phyloP scores from a whole-genome alignment of 345 rosid genomes.

The Brassica incana region DNA sequence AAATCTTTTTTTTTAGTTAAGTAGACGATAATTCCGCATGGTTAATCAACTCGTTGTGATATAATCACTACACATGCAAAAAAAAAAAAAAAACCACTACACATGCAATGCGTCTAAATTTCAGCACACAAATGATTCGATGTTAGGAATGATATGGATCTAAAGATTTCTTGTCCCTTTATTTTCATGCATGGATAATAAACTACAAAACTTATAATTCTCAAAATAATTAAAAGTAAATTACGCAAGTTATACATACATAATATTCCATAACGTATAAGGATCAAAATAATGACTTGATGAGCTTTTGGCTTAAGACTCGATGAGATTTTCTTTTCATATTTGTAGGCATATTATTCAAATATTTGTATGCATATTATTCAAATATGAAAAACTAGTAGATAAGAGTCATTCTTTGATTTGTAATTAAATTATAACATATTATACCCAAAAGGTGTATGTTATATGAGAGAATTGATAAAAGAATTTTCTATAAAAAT shows the following conservation, averaged over 20 bases:
- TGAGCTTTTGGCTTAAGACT: too few species aligned
- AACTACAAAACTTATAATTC: neutral
- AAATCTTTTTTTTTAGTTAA: neutral
- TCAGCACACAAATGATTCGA: neutral
- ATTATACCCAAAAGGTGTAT: neutral
- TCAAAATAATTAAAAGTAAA: neutral
- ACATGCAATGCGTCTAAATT: neutral
- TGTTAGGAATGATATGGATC: conserved; percentile 9
- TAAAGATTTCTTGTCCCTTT: conserved; percentile 31
- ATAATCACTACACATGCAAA: neutral
- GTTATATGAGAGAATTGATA: neutral
- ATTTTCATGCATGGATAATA: conserved; percentile 13
- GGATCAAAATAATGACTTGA: too few species aligned
- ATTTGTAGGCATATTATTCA: too few species aligned
- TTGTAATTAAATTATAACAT: neutral
- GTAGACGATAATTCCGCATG: neutral
- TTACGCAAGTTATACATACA: neutral
- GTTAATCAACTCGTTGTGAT: neutral
- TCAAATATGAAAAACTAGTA: too few species aligned
- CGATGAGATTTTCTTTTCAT: too few species aligned
- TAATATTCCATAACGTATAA: too few species aligned
- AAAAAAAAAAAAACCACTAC: neutral
- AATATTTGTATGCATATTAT: too few species aligned
- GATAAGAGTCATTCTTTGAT: neutral
- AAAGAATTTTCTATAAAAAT: neutral